phyloP scores from a whole-genome alignment of 2,329 filamentous ascomycete genomes.

The Madurella mycetomatis region DNA sequence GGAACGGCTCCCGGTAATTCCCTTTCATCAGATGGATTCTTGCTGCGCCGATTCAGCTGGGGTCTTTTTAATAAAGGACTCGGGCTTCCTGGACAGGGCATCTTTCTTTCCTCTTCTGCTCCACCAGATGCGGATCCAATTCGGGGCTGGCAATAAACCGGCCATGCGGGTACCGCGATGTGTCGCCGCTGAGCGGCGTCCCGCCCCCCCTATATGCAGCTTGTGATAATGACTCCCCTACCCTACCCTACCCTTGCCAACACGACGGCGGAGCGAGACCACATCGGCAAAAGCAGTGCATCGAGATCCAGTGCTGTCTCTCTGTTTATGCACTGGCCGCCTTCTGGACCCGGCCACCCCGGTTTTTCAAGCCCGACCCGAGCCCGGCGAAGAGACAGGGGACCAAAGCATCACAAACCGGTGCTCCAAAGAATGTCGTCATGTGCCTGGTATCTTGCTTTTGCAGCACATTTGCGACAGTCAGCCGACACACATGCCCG shows the following conservation, averaged over 20 bases:
- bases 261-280: not conserved
- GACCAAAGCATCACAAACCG: too few species aligned
- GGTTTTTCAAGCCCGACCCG: not conserved
- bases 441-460: not conserved
- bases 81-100: too few species aligned
- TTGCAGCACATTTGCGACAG: not conserved
- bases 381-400: too few species aligned
- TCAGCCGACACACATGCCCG: not conserved
- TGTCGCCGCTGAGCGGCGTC: not conserved
- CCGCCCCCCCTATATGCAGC: not conserved
- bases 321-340: constrained; percentile 5
- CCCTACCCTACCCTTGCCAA: not conserved
- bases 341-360: not conserved
- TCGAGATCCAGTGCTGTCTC: not conserved
- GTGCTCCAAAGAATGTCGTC: not conserved
- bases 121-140: too few species aligned
- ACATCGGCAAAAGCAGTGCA: not conserved
- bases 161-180: not conserved
- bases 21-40: not conserved
- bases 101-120: too few species aligned
- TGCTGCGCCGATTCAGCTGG: not conserved
- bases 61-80: too few species aligned
- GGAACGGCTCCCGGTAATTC: not conserved
- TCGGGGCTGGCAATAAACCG: too few species aligned
- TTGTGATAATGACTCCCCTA: not conserved